Evolutionary conservation across 2,329 filamentous ascomycete genomes (phyloP).

Genomic region (Corinectria fuckeliana): DNA sequence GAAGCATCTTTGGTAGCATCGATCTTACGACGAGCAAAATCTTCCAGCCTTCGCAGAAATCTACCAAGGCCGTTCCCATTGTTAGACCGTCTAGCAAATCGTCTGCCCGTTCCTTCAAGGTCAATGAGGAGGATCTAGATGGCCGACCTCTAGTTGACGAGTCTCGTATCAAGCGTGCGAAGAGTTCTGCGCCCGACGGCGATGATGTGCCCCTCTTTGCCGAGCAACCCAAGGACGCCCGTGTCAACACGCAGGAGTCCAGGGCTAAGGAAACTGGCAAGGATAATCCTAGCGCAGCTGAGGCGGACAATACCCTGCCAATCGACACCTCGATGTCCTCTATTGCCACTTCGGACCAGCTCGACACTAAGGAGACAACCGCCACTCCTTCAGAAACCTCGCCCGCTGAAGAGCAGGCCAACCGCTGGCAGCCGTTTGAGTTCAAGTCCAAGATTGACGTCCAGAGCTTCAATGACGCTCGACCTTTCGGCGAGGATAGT

Average conservation of each 20-base stretch:
- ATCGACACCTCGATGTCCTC: conserved; percentile 62
- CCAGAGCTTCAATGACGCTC: conserved; percentile 58
- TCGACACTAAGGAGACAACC: conserved; percentile 60
- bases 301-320: conserved; percentile 51
- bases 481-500: conserved; percentile 54
- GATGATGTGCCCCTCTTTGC: conserved; percentile 81
- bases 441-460: conserved; percentile 58
- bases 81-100: conserved; percentile 66
- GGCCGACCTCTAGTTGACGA: conserved; percentile 69
- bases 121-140: conserved; percentile 40
- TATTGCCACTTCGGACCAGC: conserved; percentile 58
- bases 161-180: conserved; percentile 77
- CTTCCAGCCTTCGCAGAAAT: conserved; percentile 71
- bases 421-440: conserved; percentile 62
- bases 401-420: conserved; percentile 55
- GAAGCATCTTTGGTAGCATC: conserved; percentile 74
- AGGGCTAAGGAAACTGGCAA: conserved; percentile 30
- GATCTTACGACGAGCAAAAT: conserved; percentile 67
- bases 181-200: conserved; percentile 67
- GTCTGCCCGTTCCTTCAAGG: conserved; percentile 43
- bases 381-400: conserved; percentile 61
- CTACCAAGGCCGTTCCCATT: conserved; percentile 87
- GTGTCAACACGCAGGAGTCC: conserved; percentile 22
- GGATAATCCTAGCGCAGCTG: conserved; percentile 40
- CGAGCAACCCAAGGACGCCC: conserved; percentile 49